Evolutionary conservation across 768 basidiomycete genomes (phyloP).

Genomic region (Amanita pallidorosea): DNA sequence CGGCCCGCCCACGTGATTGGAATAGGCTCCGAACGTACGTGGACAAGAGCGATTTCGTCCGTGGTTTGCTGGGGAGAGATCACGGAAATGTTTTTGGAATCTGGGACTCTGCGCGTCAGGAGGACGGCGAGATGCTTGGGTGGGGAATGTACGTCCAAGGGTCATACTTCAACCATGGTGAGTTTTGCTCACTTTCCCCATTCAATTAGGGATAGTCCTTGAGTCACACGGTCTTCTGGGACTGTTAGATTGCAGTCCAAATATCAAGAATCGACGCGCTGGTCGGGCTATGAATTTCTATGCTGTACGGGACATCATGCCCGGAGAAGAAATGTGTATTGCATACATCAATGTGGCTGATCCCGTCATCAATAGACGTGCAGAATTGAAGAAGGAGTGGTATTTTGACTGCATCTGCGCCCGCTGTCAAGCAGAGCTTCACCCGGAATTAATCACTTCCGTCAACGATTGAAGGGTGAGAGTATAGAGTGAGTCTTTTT

Average conservation of each 20-base stretch:
- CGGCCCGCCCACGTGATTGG: conserved; percentile 2
- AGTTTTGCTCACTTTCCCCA: conserved; percentile 9
- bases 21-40: conserved; percentile 19
- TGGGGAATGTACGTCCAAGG: conserved; percentile 53
- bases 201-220: conserved; percentile 9
- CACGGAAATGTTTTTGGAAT: conserved; percentile 62
- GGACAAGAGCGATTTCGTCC: conserved; percentile 30
- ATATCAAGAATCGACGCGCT: conserved; percentile 25
- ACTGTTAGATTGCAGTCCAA: conserved; percentile 3
- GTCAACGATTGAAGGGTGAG: background rate
- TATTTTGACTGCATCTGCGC: conserved; percentile 16
- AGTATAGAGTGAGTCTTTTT: background rate
- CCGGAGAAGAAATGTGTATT: conserved; percentile 35
- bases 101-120: conserved; percentile 41
- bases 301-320: conserved; percentile 19
- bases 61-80: conserved; percentile 47
- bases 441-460: background rate
- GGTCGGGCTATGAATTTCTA: conserved; percentile 29
- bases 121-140: conserved; percentile 51
- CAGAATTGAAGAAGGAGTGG: conserved; percentile 12
- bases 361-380: conserved; percentile 8
- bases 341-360: conserved; percentile 26
- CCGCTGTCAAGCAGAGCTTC: conserved; percentile 12
- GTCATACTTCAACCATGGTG: conserved; percentile 64
- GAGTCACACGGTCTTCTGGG: background rate